Base-by-base conservation (phyloP, 208 protist genomes). In the Leishmania turanica region DNA sequence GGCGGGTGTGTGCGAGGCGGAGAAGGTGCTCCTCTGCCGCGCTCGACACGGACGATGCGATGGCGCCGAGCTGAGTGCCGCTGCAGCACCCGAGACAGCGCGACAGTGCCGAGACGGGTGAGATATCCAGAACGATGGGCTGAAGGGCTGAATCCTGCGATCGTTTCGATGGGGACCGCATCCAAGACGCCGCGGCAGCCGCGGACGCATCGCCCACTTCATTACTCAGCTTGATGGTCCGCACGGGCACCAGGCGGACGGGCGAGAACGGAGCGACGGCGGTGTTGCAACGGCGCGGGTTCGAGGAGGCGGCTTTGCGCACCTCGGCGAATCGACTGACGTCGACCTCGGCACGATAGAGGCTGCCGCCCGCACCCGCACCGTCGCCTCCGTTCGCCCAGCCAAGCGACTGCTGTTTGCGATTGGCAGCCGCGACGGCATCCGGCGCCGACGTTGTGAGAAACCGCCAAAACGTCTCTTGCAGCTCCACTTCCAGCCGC, bases 51-150 rank as follows among this genome's bases (percentile, higher is more conserved):
- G 85, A 77, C 34, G 82, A 80, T 49, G 76, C 47, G 56, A 80
- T 58, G 74, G 83, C 66, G 65, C 77, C 79, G 40, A 77, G 54
- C 51, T 78, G 75, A 21, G 62, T 80, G 69, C 79, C 79, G 31
- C 72, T 78, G 77, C 84, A 91, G 53, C 84, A 91, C n/a, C 47
- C 54, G 9, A 97, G 80, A 69, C 92, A 95, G 11, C 49, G 60
- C 53, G 65, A 81, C 66, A 95, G 80, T 45, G 70, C 87, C 2
- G 84, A 86, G 3, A 86, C 58, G 6, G 92, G 91, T 34, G 90
- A 96, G 17, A 95, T 77, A 51, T 96, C 91, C 31, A 97, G 74
- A 17, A 96, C 87, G 65, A 95, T 88, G 6, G 91, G 85, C 71
- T 88, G 90, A 54, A 91, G 58, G 49, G 86, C 79, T 7, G 79